Percentiles rank a stretch among this genome's conserved stretches.
Evolutionary conservation across 495 filamentous ascomycete genomes (phyloP).

Genomic region (Aspergillus biplanus): DNA sequence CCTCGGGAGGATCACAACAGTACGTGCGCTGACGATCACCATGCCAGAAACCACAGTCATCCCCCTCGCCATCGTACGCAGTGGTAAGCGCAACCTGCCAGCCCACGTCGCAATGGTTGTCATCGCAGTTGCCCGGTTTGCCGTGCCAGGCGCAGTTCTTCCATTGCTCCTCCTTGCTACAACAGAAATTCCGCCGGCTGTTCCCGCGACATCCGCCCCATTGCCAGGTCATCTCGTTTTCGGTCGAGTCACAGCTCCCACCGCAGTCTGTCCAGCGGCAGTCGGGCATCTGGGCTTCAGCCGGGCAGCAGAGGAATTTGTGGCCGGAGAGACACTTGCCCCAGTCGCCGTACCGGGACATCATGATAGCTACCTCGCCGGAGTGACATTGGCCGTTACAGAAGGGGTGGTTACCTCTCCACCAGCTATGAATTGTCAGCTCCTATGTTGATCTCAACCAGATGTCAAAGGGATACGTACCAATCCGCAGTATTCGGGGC

Average conservation of each 20-base stretch:
- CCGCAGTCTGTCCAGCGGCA: constrained; percentile 9
- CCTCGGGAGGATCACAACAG: constrained; percentile 9
- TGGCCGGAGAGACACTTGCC: background rate
- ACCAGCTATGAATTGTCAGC: background rate
- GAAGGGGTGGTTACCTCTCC: background rate
- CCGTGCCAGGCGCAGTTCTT: constrained; percentile 12
- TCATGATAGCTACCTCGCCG: background rate
- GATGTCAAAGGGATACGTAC: background rate
- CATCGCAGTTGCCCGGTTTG: constrained; percentile 3
- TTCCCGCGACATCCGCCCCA: background rate
- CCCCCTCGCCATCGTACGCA: background rate
- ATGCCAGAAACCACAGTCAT: constrained; percentile 1
- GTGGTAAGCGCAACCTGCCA: constrained; percentile 1
- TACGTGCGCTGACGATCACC: constrained; percentile 1
- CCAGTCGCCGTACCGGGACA: background rate
- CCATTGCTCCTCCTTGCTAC: background rate
- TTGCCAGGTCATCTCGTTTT: constrained; percentile 10
- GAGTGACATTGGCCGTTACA: constrained; percentile 10
- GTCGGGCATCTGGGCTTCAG: constrained; percentile 5
- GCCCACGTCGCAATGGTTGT: constrained; percentile 11
- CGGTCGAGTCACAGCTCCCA: background rate
- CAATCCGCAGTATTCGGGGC: constrained; percentile 3
- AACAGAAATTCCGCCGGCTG: background rate
- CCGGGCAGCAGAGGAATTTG: constrained; percentile 7
- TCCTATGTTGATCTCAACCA: background rate